Conservation (phyloP, 805 yeast genomes). For the Lipomyces lipofer region DNA sequence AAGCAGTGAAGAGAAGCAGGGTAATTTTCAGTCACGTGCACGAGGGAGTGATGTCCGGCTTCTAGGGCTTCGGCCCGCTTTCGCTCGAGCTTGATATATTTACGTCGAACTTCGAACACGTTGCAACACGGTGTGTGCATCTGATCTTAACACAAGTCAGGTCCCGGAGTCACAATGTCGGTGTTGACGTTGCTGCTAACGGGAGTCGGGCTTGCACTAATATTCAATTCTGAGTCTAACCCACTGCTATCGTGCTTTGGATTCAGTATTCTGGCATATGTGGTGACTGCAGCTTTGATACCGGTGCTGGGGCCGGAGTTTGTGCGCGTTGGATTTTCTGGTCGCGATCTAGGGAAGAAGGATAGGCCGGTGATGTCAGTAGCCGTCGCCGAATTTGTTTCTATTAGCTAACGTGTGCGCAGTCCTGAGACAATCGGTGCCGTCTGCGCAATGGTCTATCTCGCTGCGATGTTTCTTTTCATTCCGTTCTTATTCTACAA, state of each 20-base stretch:
- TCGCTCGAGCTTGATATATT: no score
- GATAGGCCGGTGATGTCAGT: conserved; percentile 51
- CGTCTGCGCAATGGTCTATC: conserved; percentile 75
- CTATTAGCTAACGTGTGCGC: not conserved
- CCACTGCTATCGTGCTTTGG: conserved; percentile 65
- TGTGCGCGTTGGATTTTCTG: conserved; percentile 76
- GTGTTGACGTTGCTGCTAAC: not conserved
- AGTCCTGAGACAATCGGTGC: conserved; percentile 93
- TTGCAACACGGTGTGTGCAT: no score
- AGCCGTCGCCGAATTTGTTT: not conserved
- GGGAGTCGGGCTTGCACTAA: conserved; percentile 14
- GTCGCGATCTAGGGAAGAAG: conserved; percentile 78
- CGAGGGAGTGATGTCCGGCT: no score
- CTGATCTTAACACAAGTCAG: no score
- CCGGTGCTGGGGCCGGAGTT: conserved; percentile 70
- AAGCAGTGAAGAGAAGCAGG: no score
- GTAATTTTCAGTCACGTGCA: no score
- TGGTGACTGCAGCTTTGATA: conserved; percentile 58
- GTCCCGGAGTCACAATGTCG: no score
- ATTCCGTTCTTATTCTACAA: conserved; percentile 86
- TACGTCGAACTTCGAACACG: no score
- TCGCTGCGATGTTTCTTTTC: conserved; percentile 76
- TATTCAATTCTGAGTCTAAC: conserved; percentile 37
- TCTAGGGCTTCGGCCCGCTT: no score
- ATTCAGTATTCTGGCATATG: conserved; percentile 66